A percentile compares a stretch with the other conserved stretches of the same genome.
These are phyloP conservation scores for Phytophthora chlamydospora DNA, from an alignment of 352 stramenopile species.

Conservation along the genomic window DNA sequence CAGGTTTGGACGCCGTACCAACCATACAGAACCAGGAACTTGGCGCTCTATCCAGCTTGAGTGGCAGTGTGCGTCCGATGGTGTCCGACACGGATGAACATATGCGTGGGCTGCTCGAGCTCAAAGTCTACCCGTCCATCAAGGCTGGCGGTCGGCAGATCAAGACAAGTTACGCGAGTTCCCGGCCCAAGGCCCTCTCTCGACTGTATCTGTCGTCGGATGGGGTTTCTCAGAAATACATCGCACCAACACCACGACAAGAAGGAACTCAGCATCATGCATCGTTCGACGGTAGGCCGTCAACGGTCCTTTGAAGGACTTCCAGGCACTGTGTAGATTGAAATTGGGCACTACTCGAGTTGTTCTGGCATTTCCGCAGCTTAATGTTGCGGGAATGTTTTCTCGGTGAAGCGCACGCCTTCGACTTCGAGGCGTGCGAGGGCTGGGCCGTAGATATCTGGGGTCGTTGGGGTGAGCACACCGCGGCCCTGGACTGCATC, in stretches of 20 bases:
- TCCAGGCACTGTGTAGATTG: slow-evolving; percentile 15
- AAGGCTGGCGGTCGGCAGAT: slow-evolving; percentile 62
- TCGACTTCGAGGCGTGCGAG: slow-evolving; percentile 87
- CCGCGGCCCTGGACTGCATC: slow-evolving; percentile 83
- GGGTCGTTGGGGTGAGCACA: slow-evolving; percentile 90
- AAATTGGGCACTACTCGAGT: slow-evolving; percentile 3
- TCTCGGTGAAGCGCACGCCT: slow-evolving; percentile 89
- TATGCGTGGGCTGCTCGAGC: slow-evolving; percentile 53
- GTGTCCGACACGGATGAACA: slow-evolving; percentile 44
- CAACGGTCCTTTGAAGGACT: slow-evolving; percentile 36
- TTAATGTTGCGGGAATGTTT: slow-evolving; percentile 57
- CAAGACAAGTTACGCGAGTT: slow-evolving; percentile 62
- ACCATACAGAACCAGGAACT: slow-evolving; percentile 28
- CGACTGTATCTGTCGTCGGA: slow-evolving; percentile 76
- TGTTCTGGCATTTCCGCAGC: slow-evolving; percentile 7
- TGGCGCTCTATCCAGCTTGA: slow-evolving; percentile 19
- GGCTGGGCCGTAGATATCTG: slow-evolving; percentile 90
- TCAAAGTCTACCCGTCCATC: slow-evolving; percentile 58
- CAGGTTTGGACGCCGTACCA: slow-evolving; percentile 3
- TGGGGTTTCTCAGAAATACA: slow-evolving; percentile 77
- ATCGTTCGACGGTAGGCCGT: slow-evolving; percentile 35
- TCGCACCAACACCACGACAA: slow-evolving; percentile 41
- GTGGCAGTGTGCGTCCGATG: slow-evolving; percentile 24
- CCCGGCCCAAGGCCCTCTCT: slow-evolving; percentile 61
- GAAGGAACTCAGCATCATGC: slow-evolving; percentile 17